A percentile compares a stretch with the other conserved stretches of the same genome.
These are phyloP conservation scores for Gracilaria caudata DNA, from an alignment of 23 red algal genomes.

Conservation along the genomic window DNA sequence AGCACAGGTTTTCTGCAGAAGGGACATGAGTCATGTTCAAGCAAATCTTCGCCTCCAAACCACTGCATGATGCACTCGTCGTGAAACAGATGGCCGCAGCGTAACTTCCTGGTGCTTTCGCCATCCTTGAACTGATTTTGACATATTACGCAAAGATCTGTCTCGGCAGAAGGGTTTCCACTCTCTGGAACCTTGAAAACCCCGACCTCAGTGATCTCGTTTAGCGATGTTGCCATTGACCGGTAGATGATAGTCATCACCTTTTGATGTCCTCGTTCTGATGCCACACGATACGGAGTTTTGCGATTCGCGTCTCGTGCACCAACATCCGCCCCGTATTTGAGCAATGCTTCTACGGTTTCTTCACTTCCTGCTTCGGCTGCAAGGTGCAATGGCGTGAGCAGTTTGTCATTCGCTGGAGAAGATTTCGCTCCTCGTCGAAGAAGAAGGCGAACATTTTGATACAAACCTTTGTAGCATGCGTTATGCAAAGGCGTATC, in stretches of 20 bases:
- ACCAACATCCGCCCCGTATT: conserved; percentile 30
- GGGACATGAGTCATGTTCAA: conserved; percentile 52
- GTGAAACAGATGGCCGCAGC: conserved; percentile 42
- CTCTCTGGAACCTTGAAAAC: not conserved
- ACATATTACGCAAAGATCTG: conserved; percentile 48
- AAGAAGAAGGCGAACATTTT: conserved; percentile 58
- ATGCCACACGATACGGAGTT: conserved; percentile 45
- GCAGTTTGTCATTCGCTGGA: conserved; percentile 18
- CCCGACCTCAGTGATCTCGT: conserved; percentile 30
- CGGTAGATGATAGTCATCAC: conserved; percentile 53
- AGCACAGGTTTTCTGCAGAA: conserved; percentile 48
- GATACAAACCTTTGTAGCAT: conserved; percentile 62
- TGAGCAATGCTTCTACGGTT: conserved; percentile 57
- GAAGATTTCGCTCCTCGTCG: conserved; percentile 45
- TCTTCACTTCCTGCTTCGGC: conserved; percentile 48
- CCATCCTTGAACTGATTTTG: conserved; percentile 37
- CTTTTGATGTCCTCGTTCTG: conserved; percentile 41
- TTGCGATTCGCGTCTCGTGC: conserved; percentile 28
- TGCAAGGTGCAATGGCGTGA: conserved; percentile 51
- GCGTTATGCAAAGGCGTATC: conserved; percentile 54
- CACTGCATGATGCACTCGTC: conserved; percentile 47
- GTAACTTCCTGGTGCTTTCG: conserved; percentile 31
- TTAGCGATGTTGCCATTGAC: conserved; percentile 21
- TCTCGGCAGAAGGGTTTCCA: not conserved
- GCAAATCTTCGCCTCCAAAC: conserved; percentile 55